phyloP scores from a whole-genome alignment of 2,329 filamentous ascomycete species.

The Fusarium sp. region DNA sequence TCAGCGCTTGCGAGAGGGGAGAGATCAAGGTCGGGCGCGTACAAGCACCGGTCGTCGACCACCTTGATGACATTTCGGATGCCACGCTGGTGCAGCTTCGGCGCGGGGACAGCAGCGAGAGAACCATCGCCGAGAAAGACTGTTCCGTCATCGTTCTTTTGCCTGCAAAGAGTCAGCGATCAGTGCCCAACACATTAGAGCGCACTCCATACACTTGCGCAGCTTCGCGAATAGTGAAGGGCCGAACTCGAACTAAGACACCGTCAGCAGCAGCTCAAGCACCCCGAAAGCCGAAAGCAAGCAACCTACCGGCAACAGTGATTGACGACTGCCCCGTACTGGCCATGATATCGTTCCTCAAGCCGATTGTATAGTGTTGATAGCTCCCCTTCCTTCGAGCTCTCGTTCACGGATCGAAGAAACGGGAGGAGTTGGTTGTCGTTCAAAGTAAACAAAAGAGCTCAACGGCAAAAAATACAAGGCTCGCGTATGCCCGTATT shows the following conservation, averaged over 20 bases:
- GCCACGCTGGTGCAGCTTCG: slow-evolving; percentile 86
- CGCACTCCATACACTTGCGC: slow-evolving; percentile 77
- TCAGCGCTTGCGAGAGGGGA: slow-evolving; percentile 27
- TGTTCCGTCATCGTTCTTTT: slow-evolving; percentile 82
- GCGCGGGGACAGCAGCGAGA: slow-evolving; percentile 84
- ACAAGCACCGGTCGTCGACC: slow-evolving; percentile 96
- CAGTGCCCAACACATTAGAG: not conserved
- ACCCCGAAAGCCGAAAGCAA: not conserved
- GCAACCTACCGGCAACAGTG: slow-evolving; percentile 63
- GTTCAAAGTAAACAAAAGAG: slow-evolving; percentile 40
- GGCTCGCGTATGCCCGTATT: slow-evolving; percentile 22
- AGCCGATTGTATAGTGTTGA: not conserved
- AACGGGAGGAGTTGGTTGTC: not conserved
- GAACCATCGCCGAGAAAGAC: slow-evolving; percentile 97
- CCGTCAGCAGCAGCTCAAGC: slow-evolving; percentile 40
- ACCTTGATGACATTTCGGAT: slow-evolving; percentile 95
- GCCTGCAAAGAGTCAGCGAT: slow-evolving; percentile 51
- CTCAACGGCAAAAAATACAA: slow-evolving; percentile 23
- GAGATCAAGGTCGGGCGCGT: slow-evolving; percentile 53
- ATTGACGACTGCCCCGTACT: slow-evolving; percentile 62
- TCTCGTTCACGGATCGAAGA: not conserved
- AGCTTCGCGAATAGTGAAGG: slow-evolving; percentile 89
- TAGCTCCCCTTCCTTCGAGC: slow-evolving; percentile 9
- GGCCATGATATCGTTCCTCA: slow-evolving; percentile 29
- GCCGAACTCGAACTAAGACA: slow-evolving; percentile 71